phyloP scores from a whole-genome alignment of 225 moss, liverwort and hornwort genomes.

The Asterella californica region DNA sequence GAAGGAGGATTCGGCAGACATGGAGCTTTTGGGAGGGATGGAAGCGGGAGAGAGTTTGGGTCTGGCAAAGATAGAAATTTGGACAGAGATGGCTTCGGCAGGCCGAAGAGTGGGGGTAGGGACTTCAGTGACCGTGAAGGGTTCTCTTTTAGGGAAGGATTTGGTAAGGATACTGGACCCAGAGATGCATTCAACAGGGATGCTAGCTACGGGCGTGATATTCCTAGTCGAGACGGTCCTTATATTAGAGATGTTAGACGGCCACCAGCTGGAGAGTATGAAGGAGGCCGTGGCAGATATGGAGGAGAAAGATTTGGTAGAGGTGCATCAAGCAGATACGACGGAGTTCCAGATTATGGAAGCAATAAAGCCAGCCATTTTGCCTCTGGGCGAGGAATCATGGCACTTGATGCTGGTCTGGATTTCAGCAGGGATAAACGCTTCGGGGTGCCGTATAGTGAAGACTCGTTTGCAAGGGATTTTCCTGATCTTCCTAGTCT shows the following conservation, averaged over 20 bases:
- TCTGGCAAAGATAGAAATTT: slow-evolving; percentile 49
- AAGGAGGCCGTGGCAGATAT: slow-evolving; percentile 63
- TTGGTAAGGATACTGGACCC: slow-evolving; percentile 45
- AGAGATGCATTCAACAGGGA: slow-evolving; percentile 65
- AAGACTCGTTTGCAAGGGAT: slow-evolving; percentile 62
- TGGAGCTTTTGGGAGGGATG: slow-evolving; percentile 35
- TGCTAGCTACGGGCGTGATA: slow-evolving; percentile 57
- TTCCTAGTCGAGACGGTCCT: slow-evolving; percentile 57
- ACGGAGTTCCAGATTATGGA: slow-evolving; percentile 31
- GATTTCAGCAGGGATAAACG: slow-evolving; percentile 69
- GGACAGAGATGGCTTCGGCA: slow-evolving; percentile 59
- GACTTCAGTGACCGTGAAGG: slow-evolving; percentile 47
- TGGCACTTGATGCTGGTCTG: slow-evolving; percentile 58
- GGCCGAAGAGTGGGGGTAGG: slow-evolving; percentile 55
- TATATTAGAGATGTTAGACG: slow-evolving; percentile 75
- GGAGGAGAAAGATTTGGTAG: slow-evolving; percentile 61
- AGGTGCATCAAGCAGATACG: slow-evolving; percentile 46
- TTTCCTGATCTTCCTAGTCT: slow-evolving; percentile 82
- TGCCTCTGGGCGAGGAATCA: slow-evolving; percentile 56
- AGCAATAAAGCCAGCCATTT: slow-evolving; percentile 45
- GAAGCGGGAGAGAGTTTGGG: slow-evolving; percentile 61
- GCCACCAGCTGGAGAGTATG: slow-evolving; percentile 63
- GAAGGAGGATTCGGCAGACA: slow-evolving; percentile 50
- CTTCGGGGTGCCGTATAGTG: slow-evolving; percentile 66
- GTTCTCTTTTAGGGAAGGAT: slow-evolving; percentile 65